A percentile compares a stretch with the other conserved stretches of the same genome.
Conservation (phyloP, 2,329 filamentous ascomycete genomes). For the Thelonectria discophora region DNA sequence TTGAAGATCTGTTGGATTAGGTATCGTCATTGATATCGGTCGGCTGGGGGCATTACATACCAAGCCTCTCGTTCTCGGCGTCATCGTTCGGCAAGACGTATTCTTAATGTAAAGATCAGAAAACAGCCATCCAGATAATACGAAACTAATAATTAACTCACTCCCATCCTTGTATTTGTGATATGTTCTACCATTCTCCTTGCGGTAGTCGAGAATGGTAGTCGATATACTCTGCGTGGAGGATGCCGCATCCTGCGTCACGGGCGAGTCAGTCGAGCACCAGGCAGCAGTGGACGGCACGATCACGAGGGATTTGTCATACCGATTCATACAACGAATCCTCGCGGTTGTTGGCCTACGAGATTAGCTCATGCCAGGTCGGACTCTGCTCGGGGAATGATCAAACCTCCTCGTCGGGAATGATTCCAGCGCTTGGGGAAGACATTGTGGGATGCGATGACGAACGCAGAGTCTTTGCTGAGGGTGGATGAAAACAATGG, state of each 20-base stretch:
- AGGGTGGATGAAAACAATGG: too few species aligned
- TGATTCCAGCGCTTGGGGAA: too few species aligned
- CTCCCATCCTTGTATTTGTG: slow-evolving; percentile 20
- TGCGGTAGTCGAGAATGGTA: slow-evolving; percentile 13
- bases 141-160: not conserved
- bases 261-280: not conserved
- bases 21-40: not conserved
- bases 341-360: too few species aligned
- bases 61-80: slow-evolving; percentile 13
- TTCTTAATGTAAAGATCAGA: not conserved
- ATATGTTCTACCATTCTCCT: slow-evolving; percentile 19
- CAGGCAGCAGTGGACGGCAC: too few species aligned
- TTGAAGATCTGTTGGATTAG: slow-evolving; percentile 9
- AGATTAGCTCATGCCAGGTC: too few species aligned
- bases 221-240: slow-evolving; percentile 13
- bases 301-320: too few species aligned
- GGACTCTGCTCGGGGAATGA: too few species aligned
- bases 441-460: too few species aligned
- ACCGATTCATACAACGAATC: too few species aligned
- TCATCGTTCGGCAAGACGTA: slow-evolving; percentile 19
- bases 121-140: not conserved
- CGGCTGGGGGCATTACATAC: not conserved
- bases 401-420: too few species aligned
- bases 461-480: too few species aligned
- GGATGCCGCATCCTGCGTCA: not conserved